Base-by-base conservation (phyloP, 192 early-diverging fungal species). In the Coemansia umbellata region DNA sequence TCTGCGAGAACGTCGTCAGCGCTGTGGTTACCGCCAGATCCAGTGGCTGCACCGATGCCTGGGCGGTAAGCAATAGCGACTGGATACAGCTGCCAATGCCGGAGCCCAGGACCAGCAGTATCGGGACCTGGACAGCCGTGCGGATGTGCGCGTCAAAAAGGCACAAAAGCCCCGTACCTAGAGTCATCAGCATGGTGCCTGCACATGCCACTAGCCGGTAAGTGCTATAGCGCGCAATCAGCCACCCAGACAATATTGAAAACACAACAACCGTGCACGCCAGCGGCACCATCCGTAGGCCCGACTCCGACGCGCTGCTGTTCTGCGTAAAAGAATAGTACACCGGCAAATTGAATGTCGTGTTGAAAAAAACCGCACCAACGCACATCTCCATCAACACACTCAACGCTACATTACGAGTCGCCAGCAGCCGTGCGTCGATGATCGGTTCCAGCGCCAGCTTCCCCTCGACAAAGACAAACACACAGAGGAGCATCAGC, bases 381-480 rank as follows among this genome's bases (percentile, higher is more conserved):
- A 79, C 63, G 40, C 62, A 69, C 42, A 79, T 61, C 35, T 71
- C 60, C 6, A 58, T 49, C n/a, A 64, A 37, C 37, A 74, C 66
- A 33, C 66, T 55, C 51, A 75, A 45, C n/a, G 66, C 55, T 24
- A 75, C 68, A 28, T 79, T 84, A 62, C 85, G 83, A 37, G 81
- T 81, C 50, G 78, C 81, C 27, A 85, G 80, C 19, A 86, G 49
- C 30, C 86, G 66, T 5, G 78, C 78, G 43, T 83, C 79, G 17
- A 93, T 85, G n/a, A 93, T 82, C n/a, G 94, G 87, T 58, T 92
- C 86, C 0, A 79, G 55, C 0, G 92, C 87, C 15, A 81, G 63
- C 54, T 79, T 81, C 36, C 81, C 61, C 65, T 94, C 89, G 22
- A 89, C 75, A 51, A 74, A 81, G 3, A 83, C 63, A 52, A 91